Conservation (phyloP, 805 yeast genomes). For the Metschnikowia shivogae region DNA sequence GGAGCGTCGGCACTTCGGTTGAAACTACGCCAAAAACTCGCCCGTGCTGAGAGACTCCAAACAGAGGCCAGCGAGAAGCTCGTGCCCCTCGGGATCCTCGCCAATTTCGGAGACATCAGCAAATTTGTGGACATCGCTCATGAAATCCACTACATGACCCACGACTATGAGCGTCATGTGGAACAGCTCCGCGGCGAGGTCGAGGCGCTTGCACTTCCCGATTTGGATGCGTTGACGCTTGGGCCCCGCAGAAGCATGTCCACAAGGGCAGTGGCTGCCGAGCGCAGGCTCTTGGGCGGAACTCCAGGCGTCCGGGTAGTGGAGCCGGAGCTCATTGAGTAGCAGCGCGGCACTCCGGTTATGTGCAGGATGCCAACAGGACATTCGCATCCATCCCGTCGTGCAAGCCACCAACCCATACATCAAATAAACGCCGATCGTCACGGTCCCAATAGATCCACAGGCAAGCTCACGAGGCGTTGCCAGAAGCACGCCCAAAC, state of each 20-base stretch:
- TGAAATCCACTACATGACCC: slow-evolving; percentile 23
- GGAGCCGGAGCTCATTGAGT: slow-evolving; percentile 1
- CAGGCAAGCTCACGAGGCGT: too few relatives aligned
- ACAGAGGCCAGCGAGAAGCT: slow-evolving; percentile 23
- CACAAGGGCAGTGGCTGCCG: background rate
- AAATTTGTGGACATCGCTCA: slow-evolving; percentile 28
- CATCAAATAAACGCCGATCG: too few relatives aligned
- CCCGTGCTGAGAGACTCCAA: slow-evolving; percentile 20
- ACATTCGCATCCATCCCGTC: too few relatives aligned
- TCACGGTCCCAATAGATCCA: too few relatives aligned
- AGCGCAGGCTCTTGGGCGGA: background rate
- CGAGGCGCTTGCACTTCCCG: slow-evolving; percentile 1
- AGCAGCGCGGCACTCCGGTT: background rate
- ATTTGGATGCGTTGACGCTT: background rate
- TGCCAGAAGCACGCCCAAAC: too few relatives aligned
- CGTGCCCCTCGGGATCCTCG: slow-evolving; percentile 32
- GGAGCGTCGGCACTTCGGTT: slow-evolving; percentile 24
- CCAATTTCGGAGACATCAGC: slow-evolving; percentile 17
- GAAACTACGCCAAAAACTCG: slow-evolving; percentile 25
- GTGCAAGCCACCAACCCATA: too few relatives aligned
- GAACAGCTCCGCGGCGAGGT: slow-evolving; percentile 6
- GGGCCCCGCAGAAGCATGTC: background rate
- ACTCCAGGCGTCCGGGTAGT: background rate
- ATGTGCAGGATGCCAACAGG: too few relatives aligned
- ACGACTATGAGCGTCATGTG: slow-evolving; percentile 8